Base-by-base conservation (phyloP, 2,329 filamentous ascomycete genomes). In the Ophiostoma sp. region DNA sequence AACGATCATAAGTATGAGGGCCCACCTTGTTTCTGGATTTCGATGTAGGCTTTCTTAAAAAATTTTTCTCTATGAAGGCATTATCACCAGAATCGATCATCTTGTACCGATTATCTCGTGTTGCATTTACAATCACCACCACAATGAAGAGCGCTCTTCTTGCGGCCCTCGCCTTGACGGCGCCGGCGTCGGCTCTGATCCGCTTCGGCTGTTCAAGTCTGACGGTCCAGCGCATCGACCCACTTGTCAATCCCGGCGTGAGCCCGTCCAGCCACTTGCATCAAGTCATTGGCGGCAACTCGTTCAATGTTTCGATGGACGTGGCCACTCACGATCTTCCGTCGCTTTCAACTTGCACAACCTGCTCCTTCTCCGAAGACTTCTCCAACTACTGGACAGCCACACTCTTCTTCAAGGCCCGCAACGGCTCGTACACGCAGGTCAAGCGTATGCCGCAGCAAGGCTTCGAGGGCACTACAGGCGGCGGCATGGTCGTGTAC, bases 351-450 rank as follows among this genome's bases (percentile, higher is more conserved):
- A 83, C 81, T 45, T 84, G 83, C 79, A 84, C 82, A 7, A 83
- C 82, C 22, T 85, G 83, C 79, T 82, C 78, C 48, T 84, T 85
- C 78, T 78, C 77, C 72, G 80, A 84, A 76, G 82, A 85, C 78
- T 80, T 81, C 77, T 84, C 82, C 79, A 85, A 85, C 81, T 84
- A 85, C 81, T 85, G 83, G 83, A 84, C 83, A 28, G 82, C 83
- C 73, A 82, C 83, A 77, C 81, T 85, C 80, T 84, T 84, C 80
- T 84, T 83, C 81, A 80, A 82, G 77, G 78, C 80, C 70, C 80
- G 78, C 78, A 84, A 85, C 79, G 83, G 83, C 72, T 82, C 80
- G 71, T 84, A 82, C 78, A 80, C 82, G 76, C 82, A 83, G 72
- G 82, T 84, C 57, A 83, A 82, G 42, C 83, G 84, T 77, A 79